Evolutionary conservation across 225 moss, liverwort and hornwort genomes (phyloP).

Genomic region (Takakia lepidozioides): DNA sequence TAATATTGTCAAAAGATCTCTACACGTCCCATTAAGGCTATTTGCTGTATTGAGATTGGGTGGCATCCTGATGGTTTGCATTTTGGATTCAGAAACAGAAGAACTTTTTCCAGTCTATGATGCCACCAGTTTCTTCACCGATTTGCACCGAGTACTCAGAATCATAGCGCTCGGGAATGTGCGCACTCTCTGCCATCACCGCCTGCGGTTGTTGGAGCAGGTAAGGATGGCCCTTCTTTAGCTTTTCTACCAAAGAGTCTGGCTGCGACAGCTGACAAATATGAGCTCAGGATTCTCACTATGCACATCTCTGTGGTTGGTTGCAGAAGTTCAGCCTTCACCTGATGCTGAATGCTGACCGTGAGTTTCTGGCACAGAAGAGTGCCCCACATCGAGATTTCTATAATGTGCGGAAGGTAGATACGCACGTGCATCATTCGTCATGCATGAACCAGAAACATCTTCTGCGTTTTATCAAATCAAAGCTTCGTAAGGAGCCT

Average conservation of each 20-base stretch:
- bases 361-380: conserved; percentile 88
- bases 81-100: conserved; percentile 29
- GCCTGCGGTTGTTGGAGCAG: conserved; percentile 79
- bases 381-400: conserved; percentile 93
- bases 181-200: conserved; percentile 88
- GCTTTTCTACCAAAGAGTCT: too few species aligned
- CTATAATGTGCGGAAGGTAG: conserved; percentile 90
- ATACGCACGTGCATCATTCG: conserved; percentile 91
- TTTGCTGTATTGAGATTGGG: too few species aligned
- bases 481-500: conserved; percentile 79
- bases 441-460: conserved; percentile 99
- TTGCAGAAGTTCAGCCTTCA: conserved; percentile 88
- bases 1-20: too few species aligned
- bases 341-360: conserved; percentile 91
- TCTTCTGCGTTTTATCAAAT: conserved; percentile 89
- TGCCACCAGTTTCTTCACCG: conserved; percentile 89
- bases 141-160: conserved; percentile 74
- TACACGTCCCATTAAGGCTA: too few species aligned
- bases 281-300: too few species aligned
- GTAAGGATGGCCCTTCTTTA: too few species aligned
- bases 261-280: too few species aligned
- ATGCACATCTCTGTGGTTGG: too few species aligned
- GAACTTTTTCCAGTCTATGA: conserved; percentile 61
- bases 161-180: conserved; percentile 72
- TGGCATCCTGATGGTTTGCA: too few species aligned